Conservation (phyloP, 164 flowering plant genomes). For the Buxus sempervirens region DNA sequence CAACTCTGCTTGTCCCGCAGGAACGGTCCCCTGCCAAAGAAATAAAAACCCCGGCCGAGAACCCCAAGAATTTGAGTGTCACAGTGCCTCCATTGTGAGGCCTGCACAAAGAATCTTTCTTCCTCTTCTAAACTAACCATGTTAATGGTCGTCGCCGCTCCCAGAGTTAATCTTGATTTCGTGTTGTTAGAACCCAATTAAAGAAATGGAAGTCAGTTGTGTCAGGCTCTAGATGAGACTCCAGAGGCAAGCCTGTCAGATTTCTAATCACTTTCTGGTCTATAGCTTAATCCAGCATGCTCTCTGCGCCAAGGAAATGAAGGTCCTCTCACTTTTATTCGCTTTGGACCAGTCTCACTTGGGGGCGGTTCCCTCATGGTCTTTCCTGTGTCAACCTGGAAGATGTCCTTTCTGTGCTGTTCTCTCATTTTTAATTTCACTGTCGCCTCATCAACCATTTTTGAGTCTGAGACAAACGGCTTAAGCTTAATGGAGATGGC, state of each 20-base stretch:
- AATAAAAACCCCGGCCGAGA: conserved; percentile 43
- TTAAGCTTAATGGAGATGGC: conserved; percentile 43
- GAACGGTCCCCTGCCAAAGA: conserved; percentile 52
- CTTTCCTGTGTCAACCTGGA: conserved; percentile 26
- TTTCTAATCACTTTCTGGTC: conserved; percentile 18
- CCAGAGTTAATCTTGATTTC: conserved; percentile 26
- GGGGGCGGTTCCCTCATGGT: conserved; percentile 33
- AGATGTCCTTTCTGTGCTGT: conserved; percentile 26
- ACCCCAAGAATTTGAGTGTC: conserved; percentile 42
- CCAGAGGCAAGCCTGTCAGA: conserved; percentile 19
- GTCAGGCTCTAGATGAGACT: conserved; percentile 32
- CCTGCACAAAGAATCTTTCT: conserved; percentile 58
- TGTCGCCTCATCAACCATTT: conserved; percentile 22
- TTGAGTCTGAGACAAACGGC: neutral
- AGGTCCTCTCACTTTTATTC: conserved; percentile 69
- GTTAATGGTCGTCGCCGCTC: conserved; percentile 41
- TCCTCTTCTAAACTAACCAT: conserved; percentile 27
- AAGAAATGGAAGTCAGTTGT: conserved; percentile 36
- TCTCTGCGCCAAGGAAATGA: conserved; percentile 30
- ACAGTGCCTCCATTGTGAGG: conserved; percentile 37
- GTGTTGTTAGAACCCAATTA: conserved; percentile 47
- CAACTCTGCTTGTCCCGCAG: conserved; percentile 24
- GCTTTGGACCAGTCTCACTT: conserved; percentile 55
- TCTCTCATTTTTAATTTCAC: conserved; percentile 28
- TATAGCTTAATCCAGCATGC: conserved; percentile 30